Evolutionary conservation across 345 rosid genomes (phyloP), one percentile per base, ranked within the genome.

Genomic region (Lepidium sativum): DNA sequence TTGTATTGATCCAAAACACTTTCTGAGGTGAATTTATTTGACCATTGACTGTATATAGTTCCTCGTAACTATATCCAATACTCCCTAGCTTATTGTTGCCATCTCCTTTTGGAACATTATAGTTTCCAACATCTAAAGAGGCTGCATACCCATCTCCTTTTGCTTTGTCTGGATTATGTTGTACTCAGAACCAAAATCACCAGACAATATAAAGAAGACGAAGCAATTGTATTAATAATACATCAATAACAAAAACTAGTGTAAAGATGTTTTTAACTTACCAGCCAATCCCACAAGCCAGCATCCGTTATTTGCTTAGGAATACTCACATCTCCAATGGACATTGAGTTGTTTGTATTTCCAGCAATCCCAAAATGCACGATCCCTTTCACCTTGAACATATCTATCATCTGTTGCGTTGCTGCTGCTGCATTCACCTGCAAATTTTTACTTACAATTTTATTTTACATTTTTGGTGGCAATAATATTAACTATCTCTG

Each of bases 341-440:
- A 75, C 87, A 84, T 75, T 7, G 85, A 82, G 48, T 69, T 72
- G 63, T 84, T 80, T 33, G 40, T 37, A 47, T 76, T 80, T 14
- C 87, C 86, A 33, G 85, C 81, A 56, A 80, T 80, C 5, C 81
- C 85, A 16, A 82, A 84, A 67, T 82, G 87, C n/a, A 84, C 73
- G 0, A 82, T 73, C 2, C 85, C 85, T 27, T 9, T 58, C 7
- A 80, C 4, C 1, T 34, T 54, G 70, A 82, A 82, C 57, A 69
- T 10, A 49, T 84, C 85, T 40, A 77, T 7, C 87, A 82, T 74
- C 44, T 82, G 85, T 50, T 84, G 90, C 40, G 85, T 79, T 59
- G 74, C 81, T 53, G 82, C 81, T 21, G 83, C 87, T 41, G 90
- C 87, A 12, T 85, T 85, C 6, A 72, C 78, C 84, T 80, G 41